Base-by-base conservation (phyloP, 208 protist species). In the Strigomonas culicis region DNA sequence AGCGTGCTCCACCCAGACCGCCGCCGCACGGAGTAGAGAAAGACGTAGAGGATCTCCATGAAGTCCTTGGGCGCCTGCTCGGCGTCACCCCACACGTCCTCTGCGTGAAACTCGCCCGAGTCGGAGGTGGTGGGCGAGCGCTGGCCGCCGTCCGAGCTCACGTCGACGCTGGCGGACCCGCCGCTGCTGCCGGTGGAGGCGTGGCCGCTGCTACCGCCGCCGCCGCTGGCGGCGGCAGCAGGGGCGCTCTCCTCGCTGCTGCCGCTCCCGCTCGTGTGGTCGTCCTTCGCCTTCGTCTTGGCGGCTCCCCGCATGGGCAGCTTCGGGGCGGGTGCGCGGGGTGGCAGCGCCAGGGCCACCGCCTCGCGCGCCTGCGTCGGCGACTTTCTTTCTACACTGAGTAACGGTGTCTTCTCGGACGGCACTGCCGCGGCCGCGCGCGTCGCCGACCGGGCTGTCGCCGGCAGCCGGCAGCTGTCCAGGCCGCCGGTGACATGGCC, bases 1-100 rank as follows among this genome's bases (percentile, higher is more conserved):
- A 73, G 52, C 39, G 53, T 69, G 56, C 63, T 66, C 21, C 59
- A 28, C 63, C 71, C 70, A 43, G 75, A 74, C 67, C 73, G 75
- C 36, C 66, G 56, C 30, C 36, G 8, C 1, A 79, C 51, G 0
- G 67, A 68, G 49, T 68, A 39, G 7, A 66, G 15, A 30, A 78
- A 70, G 55, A 60, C 50, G 15, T 34, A 44, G 1, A 57, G 10
- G 28, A 73, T 50, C 34, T 68, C 63, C 15, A 46, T 53, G 36
- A 64, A 43, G 32, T 47, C 44, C 25, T 61, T 61, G 36, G 57
- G 57, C 11, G 57, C 36, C 57, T 61, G 57, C 32, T 61, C 30
- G 4, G 36, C 50, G 36, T 61, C 57, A n/a, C 25, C 44, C 57
- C 57, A 61, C 57, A 61, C 28, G 56, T 69, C 21, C 34, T 57